A percentile compares a stretch with the other conserved stretches of the same genome.
Evolutionary conservation across 1,284 basidiomycete species (phyloP).

Genomic region (Fistulinella cinereoalba): DNA sequence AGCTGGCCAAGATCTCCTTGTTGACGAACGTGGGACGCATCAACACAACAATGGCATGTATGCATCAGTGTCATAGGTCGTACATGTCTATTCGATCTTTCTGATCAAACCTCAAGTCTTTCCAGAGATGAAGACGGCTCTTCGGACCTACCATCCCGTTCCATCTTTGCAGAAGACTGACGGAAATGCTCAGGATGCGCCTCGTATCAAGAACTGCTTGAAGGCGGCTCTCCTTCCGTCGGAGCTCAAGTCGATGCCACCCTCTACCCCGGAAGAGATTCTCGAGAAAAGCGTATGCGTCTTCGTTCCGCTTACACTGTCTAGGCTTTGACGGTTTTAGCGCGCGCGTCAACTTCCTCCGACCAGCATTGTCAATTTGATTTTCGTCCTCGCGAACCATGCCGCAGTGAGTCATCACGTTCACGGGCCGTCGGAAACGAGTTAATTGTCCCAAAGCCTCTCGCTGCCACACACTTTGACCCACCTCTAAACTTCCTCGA

Average conservation of each 20-base stretch:
- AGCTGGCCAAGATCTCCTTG: slow-evolving; percentile 82
- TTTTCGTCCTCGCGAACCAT: slow-evolving; percentile 68
- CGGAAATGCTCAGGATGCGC: slow-evolving; percentile 67
- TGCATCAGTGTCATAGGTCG: slow-evolving; percentile 16
- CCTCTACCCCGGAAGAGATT: slow-evolving; percentile 70
- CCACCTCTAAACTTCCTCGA: slow-evolving; percentile 74
- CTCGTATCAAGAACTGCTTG: slow-evolving; percentile 68
- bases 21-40: slow-evolving; percentile 91
- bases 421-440: no score
- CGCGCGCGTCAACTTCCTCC: slow-evolving; percentile 61
- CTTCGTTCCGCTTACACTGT: not conserved
- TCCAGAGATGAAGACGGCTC: slow-evolving; percentile 67
- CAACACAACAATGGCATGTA: slow-evolving; percentile 92
- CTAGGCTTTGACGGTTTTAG: slow-evolving; percentile 32
- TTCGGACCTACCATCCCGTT: slow-evolving; percentile 70
- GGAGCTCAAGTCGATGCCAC: slow-evolving; percentile 65
- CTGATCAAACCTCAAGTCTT: slow-evolving; percentile 41
- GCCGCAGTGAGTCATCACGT: slow-evolving; percentile 52
- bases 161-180: slow-evolving; percentile 65
- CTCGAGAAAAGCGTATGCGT: slow-evolving; percentile 55
- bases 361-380: slow-evolving; percentile 70
- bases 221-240: slow-evolving; percentile 74
- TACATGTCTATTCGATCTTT: slow-evolving; percentile 12
- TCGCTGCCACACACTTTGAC: slow-evolving; percentile 73
- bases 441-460: no score